Percentiles rank a stretch among this genome's conserved stretches.
phyloP scores from a whole-genome alignment of 2,329 filamentous ascomycete species.

The Myriosclerotinia scirpicola region DNA sequence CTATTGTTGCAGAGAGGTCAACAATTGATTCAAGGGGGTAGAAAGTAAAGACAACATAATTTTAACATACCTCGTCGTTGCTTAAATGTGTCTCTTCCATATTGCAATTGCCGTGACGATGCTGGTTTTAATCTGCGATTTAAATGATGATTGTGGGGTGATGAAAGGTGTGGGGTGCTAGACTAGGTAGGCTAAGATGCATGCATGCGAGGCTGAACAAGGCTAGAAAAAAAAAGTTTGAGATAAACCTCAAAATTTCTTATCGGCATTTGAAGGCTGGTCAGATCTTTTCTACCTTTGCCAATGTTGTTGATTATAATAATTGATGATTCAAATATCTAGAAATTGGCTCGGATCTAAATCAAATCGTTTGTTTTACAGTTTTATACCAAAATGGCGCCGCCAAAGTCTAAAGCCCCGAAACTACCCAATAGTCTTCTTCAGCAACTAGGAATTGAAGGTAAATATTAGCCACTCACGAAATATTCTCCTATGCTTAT shows the following conservation, averaged over 20 bases:
- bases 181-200: conserved; percentile 5
- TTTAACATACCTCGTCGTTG: conserved; percentile 57
- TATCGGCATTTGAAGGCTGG: conserved; percentile 1
- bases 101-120: conserved; percentile 11
- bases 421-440: conserved; percentile 48
- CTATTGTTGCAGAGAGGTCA: conserved; percentile 45
- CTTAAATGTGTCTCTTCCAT: conserved; percentile 52
- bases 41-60: background rate
- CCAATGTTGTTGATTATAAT: background rate
- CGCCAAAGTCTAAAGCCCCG: conserved; percentile 42
- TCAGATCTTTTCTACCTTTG: background rate
- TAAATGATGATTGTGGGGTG: conserved; percentile 27
- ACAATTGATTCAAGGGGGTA: background rate
- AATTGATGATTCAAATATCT: background rate
- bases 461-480: conserved; percentile 28
- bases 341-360: background rate
- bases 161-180: conserved; percentile 23
- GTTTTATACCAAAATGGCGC: conserved; percentile 30
- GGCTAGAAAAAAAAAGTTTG: conserved; percentile 12
- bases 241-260: conserved; percentile 5
- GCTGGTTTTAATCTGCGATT: conserved; percentile 22
- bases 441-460: conserved; percentile 46
- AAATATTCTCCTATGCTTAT: conserved; percentile 18
- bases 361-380: background rate
- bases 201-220: conserved; percentile 20